These are phyloP conservation scores for Mycena rebaudengoi DNA, from an alignment of 768 basidiomycete species.

Conservation along the genomic window DNA sequence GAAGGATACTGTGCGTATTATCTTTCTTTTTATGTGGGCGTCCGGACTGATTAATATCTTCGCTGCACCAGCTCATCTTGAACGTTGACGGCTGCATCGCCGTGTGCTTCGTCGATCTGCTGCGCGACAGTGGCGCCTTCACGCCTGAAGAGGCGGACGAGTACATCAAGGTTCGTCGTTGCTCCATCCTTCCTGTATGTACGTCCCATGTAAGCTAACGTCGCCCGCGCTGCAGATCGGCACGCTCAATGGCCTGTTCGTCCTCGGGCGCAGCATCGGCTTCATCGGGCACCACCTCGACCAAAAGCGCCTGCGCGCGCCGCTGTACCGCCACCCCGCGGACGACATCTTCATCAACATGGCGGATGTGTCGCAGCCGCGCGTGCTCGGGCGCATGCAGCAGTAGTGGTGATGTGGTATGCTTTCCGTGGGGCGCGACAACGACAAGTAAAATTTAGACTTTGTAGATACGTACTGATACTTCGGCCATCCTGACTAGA, in stretches of 20 bases:
- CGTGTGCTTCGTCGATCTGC: conserved; percentile 95
- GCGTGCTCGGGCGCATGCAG: conserved; percentile 71
- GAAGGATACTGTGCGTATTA: conserved; percentile 83
- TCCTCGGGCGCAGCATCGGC: conserved; percentile 96
- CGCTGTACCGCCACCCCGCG: conserved; percentile 93
- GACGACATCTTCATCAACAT: conserved; percentile 97
- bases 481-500: no score
- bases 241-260: conserved; percentile 95
- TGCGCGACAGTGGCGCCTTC: conserved; percentile 93
- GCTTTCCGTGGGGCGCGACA: no score
- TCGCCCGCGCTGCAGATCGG: conserved; percentile 64
- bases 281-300: conserved; percentile 97
- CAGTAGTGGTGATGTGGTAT: conserved; percentile 6
- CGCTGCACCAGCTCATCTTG: conserved; percentile 77
- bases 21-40: not conserved
- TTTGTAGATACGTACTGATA: no score
- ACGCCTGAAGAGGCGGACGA: conserved; percentile 95
- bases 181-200: conserved; percentile 15
- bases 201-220: not conserved
- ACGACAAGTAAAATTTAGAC: no score
- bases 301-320: conserved; percentile 94
- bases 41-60: not conserved
- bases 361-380: conserved; percentile 84
- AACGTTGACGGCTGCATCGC: conserved; percentile 98
- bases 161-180: conserved; percentile 78